Base-by-base conservation (phyloP, 2,329 filamentous ascomycete genomes). In the Chrysoporthe austroafricana region DNA sequence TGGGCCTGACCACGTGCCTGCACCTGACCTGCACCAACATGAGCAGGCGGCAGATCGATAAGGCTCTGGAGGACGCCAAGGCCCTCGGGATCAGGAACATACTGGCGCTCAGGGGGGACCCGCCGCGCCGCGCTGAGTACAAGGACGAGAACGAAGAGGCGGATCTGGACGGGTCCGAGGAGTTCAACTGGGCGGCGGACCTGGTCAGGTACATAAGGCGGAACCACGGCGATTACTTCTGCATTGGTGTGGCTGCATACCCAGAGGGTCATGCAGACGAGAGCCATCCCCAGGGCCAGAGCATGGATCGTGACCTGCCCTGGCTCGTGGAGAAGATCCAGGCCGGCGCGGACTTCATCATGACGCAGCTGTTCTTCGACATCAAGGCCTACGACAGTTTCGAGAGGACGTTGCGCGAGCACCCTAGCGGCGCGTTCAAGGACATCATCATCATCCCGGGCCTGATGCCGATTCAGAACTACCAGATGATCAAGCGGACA, bases 21-120 rank as follows among this genome's bases (percentile, higher is more conserved):
- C 96, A 99, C 78, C 83, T 99, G 72, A 99, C 96, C 2, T 99
- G 96, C 80, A 99, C 96, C 66, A 98, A 99, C 79, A 98, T 98
- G 95, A 96, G 91, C 77, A 88, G 90, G 72, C 86, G 86, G 62
- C 81, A 97, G 73, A 89, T 99, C 69, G 96, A 99, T 75, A 90
- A 94, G 77, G 92, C 95, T 0, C 82, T 99, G 72, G 92, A 96
- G 74, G 92, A 96, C 75, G 95, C 95, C 60, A 97, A 96, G 80
- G 91, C 87, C 11, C 81, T 98, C 60, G 96, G 96, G 0, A 93
- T 99, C 72, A 87, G 94, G 72, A 99, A 99, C 76, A 97, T 99
- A 65, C 84, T 99, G 58, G 96, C 96, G 3, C 82, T 99, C 71
- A 86, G 96, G 74, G 96, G 96, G 16, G 96, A 99, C 76, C 94